phyloP scores from a whole-genome alignment of 352 stramenopile genomes.

The Globisporangium takayamanum region DNA sequence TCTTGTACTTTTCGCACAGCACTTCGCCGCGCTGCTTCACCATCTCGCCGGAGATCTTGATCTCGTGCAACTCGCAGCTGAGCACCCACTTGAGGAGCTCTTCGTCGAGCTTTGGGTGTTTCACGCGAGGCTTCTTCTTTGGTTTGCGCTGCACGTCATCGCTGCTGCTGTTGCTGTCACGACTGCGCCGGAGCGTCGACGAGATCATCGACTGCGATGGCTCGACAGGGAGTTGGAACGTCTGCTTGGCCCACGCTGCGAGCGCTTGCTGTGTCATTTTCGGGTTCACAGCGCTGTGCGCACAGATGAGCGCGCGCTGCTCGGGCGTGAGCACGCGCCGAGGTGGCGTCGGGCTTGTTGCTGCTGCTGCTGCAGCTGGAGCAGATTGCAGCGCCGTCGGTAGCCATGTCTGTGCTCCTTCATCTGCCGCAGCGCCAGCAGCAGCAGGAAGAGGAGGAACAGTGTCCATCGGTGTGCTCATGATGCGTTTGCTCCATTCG shows the following conservation, averaged over 20 bases:
- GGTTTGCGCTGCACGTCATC: slow-evolving; percentile 68
- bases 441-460: no score
- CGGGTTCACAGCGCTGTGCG: slow-evolving; percentile 59
- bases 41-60: slow-evolving; percentile 16
- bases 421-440: no score
- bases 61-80: slow-evolving; percentile 14
- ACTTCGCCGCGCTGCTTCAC: slow-evolving; percentile 13
- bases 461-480: no score
- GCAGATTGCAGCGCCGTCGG: no score
- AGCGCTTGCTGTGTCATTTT: slow-evolving; percentile 70
- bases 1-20: slow-evolving; percentile 13
- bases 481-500: no score
- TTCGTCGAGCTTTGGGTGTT: slow-evolving; percentile 17
- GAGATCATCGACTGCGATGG: slow-evolving; percentile 80
- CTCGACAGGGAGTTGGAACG: slow-evolving; percentile 56
- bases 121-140: slow-evolving; percentile 12
- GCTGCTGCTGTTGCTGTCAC: no score
- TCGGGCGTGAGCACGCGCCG: slow-evolving; percentile 50
- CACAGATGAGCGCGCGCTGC: slow-evolving; percentile 74
- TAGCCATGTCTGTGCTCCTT: neutral
- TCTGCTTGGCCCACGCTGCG: slow-evolving; percentile 62
- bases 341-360: neutral
- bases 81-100: slow-evolving; percentile 16
- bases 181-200: slow-evolving; percentile 33
- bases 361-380: neutral